Conservation (phyloP, 805 yeast genomes). For the Ogataea haglerorum region DNA sequence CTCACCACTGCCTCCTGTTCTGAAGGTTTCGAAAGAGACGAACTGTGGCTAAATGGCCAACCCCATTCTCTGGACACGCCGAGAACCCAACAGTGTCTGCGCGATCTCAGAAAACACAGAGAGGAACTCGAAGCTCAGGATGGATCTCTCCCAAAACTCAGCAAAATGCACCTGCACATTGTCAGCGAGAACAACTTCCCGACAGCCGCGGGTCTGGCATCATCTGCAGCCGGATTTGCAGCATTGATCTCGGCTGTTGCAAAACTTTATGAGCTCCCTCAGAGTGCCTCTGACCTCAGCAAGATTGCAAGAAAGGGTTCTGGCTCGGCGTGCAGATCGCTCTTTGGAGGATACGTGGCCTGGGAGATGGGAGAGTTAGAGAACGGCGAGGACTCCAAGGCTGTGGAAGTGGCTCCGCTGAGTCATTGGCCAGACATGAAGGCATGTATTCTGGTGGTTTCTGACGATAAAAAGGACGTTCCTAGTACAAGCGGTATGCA, state of each 20-base stretch:
- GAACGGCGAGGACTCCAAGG: conserved; percentile 91
- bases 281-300: conserved; percentile 78
- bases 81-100: conserved; percentile 68
- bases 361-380: conserved; percentile 89
- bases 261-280: conserved; percentile 78
- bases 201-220: conserved; percentile 97
- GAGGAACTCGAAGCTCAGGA: conserved; percentile 55
- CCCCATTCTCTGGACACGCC: conserved; percentile 65
- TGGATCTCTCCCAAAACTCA: conserved; percentile 53
- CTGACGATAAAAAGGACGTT: conserved; percentile 91
- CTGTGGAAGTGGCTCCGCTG: conserved; percentile 84
- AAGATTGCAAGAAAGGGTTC: conserved; percentile 97
- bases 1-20: conserved; percentile 83
- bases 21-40: conserved; percentile 54
- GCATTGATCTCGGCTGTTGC: conserved; percentile 92
- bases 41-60: conserved; percentile 82
- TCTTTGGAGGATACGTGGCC: conserved; percentile 97
- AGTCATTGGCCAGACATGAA: conserved; percentile 90
- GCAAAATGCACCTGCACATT: conserved; percentile 66
- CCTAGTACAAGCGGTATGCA: conserved; percentile 98
- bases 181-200: conserved; percentile 97
- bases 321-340: conserved; percentile 96
- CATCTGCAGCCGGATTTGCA: conserved; percentile 98
- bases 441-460: conserved; percentile 88
- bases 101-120: conserved; percentile 71